Base-by-base conservation (phyloP, 768 basidiomycete species). In the Pleurotus platypus region DNA sequence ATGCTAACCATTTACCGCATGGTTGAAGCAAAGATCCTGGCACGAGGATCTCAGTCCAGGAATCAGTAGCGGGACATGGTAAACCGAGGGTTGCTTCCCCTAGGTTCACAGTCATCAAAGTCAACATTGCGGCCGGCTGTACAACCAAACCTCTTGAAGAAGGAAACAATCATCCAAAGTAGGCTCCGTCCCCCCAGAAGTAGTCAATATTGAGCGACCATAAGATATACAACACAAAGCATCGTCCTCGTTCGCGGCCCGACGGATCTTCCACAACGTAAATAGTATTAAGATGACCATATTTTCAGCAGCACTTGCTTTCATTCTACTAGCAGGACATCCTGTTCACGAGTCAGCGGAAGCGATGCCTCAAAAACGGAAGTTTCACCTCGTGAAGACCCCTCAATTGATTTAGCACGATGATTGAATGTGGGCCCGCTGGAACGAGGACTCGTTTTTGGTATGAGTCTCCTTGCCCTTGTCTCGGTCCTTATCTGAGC, bases 211-310 rank as follows among this genome's bases (percentile, higher is more conserved):
- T 20, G 51, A 42, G 42, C 39, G 38, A 42, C 11, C 24, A 26
- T 42, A 40, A 20, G 38, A 24, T 50, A 50, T 35, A 30, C 49
- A 35, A 35, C 49, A 35, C 11, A 35, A 20, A 50, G 5, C 42
- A 37, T 50, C 27, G 49, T 38, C 22, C 37, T 50, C 20, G 13
- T 45, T 22, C 42, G 42, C 42, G 26, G 20, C 26, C 18, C 5
- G 7, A n/a, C 4, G 5, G 16, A n/a, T 8, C 26, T 35, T 27
- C 49, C 37, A 30, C 30, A 35, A 50, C n/a, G 18, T 40, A 54
- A 40, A 54, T 54, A 54, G 39, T 12, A 54, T 50, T 54, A 54
- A 37, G n/a, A 22, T 24, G 24, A 42, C 13, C 39, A n/a, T 40
- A 54, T 54, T n/a, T 24, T 40, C 35, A 24, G 18, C 18, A 22